A percentile compares a stretch with the other conserved stretches of the same genome.
Evolutionary conservation across 2,329 filamentous ascomycete species (phyloP).

Genomic region (Paraphoma sp.): DNA sequence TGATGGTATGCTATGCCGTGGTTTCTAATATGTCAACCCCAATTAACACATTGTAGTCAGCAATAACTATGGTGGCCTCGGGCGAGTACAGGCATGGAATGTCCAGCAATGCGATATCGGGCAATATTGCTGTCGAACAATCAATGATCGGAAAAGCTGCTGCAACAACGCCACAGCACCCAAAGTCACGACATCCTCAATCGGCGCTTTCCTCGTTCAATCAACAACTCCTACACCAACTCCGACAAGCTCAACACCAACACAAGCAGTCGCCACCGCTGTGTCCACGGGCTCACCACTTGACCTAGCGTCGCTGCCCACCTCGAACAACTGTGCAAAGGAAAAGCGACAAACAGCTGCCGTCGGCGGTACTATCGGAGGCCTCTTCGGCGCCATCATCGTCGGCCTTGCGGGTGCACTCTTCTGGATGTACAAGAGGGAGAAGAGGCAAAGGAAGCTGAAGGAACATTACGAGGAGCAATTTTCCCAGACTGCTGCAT

Average conservation of each 20-base stretch:
- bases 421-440: conserved; percentile 35
- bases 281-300: conserved; percentile 14
- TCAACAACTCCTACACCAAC: conserved; percentile 5
- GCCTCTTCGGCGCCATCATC: conserved; percentile 29
- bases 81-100: conserved; percentile 37
- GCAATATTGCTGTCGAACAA: conserved; percentile 43
- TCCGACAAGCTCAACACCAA: conserved; percentile 8
- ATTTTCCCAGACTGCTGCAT: conserved; percentile 34
- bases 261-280: conserved; percentile 13
- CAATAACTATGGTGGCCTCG: conserved; percentile 19
- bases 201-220: conserved; percentile 30
- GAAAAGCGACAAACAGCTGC: conserved; percentile 28
- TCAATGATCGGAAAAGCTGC: conserved; percentile 32
- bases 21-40: not conserved
- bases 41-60: conserved; percentile 12
- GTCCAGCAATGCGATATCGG: conserved; percentile 44
- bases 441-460: conserved; percentile 37
- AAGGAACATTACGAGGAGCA: conserved; percentile 46
- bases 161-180: conserved; percentile 37
- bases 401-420: conserved; percentile 19
- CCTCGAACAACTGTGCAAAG: conserved; percentile 15
- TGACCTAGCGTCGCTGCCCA: conserved; percentile 6
- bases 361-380: conserved; percentile 34
- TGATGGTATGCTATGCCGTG: conserved; percentile 23
- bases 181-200: conserved; percentile 24